A percentile compares a stretch with the other conserved stretches of the same genome.
These are phyloP conservation scores for Phtheirospermum japonicum DNA, from an alignment of 257 asterid species.

Conservation along the genomic window DNA sequence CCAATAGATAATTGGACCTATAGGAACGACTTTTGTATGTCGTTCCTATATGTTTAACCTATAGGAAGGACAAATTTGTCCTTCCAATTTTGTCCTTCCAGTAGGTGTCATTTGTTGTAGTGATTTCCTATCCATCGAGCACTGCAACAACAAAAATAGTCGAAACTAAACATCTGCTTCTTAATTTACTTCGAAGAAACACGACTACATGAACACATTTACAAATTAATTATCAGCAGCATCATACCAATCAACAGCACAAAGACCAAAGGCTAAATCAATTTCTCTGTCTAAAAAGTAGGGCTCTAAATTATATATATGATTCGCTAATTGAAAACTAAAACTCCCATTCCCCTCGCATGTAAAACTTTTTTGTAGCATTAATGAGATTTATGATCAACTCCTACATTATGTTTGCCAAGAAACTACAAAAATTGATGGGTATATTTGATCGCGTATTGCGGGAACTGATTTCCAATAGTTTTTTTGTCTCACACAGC, in stretches of 20 bases:
- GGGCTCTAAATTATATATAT: too few species aligned
- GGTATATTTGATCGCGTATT: not conserved
- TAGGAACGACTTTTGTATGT: too few species aligned
- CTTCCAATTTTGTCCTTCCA: too few species aligned
- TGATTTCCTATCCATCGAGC: conserved; percentile 99
- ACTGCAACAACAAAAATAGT: conserved; percentile 47
- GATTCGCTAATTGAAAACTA: too few species aligned
- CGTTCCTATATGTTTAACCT: too few species aligned
- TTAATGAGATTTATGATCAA: conserved; percentile 5
- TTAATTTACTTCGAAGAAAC: conserved; percentile 8
- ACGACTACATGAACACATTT: conserved; percentile 13
- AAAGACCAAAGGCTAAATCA: conserved; percentile 2
- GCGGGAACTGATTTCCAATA: not conserved
- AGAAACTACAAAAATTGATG: not conserved
- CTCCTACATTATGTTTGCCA: not conserved
- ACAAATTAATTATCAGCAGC: not conserved
- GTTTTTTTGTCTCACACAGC: not conserved
- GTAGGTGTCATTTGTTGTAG: too few species aligned
- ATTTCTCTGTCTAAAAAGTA: not conserved
- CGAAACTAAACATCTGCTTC: conserved; percentile 15
- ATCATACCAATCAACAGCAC: conserved; percentile 15
- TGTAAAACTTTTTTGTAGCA: conserved; percentile 5
- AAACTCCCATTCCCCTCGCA: conserved; percentile 8
- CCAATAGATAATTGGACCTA: too few species aligned
- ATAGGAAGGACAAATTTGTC: too few species aligned